phyloP scores from a whole-genome alignment of 148 eudicot species.

The Vaccinium myrtillus region DNA sequence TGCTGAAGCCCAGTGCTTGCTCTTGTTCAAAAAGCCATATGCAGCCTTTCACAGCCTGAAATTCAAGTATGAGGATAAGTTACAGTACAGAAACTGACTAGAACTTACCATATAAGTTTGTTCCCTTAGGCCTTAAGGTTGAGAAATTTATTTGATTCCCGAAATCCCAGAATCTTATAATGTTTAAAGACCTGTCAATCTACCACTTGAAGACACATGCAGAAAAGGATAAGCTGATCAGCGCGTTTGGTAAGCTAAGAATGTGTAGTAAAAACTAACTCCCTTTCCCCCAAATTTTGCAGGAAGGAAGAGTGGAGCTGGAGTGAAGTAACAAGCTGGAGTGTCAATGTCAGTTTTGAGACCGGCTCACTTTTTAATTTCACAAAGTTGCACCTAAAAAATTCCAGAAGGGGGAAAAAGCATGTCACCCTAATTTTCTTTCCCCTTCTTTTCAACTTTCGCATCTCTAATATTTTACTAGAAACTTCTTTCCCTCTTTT shows the following conservation, averaged over 20 bases:
- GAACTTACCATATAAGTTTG: not conserved
- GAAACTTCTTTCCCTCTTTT: too few relatives aligned
- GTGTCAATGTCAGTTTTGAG: too few relatives aligned
- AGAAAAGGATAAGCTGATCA: not conserved
- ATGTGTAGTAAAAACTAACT: not conserved
- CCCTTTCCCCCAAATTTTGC: not conserved
- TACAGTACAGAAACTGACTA: not conserved
- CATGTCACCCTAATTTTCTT: too few relatives aligned
- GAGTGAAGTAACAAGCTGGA: not conserved
- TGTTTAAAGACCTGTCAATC: not conserved
- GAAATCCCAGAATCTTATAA: not conserved
- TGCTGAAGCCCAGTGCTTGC: slow-evolving; percentile 97
- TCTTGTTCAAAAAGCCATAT: slow-evolving; percentile 99
- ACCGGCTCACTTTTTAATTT: too few relatives aligned
- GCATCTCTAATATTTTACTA: too few relatives aligned
- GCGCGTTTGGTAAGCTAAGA: not conserved
- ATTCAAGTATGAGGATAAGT: slow-evolving; percentile 11
- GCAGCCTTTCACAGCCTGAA: slow-evolving; percentile 72
- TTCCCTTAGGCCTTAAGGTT: not conserved
- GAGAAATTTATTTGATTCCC: not conserved
- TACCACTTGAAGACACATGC: not conserved
- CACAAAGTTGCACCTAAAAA: too few relatives aligned
- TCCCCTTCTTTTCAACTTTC: too few relatives aligned
- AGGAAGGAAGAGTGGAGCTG: not conserved
- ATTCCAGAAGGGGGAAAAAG: too few relatives aligned